phyloP scores from a whole-genome alignment of 495 filamentous ascomycete species.

The Stereocaulon alpinum region DNA sequence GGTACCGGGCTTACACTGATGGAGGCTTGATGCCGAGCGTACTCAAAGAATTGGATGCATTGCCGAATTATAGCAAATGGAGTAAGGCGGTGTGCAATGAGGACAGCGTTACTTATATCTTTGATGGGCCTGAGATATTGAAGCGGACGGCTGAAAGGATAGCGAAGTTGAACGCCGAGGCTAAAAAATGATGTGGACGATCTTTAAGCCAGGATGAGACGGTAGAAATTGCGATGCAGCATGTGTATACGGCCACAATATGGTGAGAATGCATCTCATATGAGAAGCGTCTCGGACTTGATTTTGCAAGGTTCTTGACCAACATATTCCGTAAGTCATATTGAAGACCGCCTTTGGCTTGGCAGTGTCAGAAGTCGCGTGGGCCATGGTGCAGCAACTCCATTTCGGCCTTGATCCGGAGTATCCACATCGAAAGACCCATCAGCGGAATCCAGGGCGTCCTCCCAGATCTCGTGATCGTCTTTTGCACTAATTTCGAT shows the following conservation, averaged over 20 bases:
- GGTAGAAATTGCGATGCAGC: background rate
- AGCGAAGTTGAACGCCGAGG: constrained; percentile 12
- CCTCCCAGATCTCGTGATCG: no score
- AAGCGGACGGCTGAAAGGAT: background rate
- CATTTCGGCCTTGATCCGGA: no score
- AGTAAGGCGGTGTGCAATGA: constrained; percentile 12
- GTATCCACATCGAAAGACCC: no score
- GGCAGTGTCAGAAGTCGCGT: no score
- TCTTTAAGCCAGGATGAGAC: background rate
- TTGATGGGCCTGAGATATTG: constrained; percentile 8
- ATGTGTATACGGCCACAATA: background rate
- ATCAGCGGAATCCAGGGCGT: no score
- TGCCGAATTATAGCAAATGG: constrained; percentile 18
- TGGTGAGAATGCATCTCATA: background rate
- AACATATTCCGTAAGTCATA: background rate
- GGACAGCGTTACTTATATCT: constrained; percentile 9
- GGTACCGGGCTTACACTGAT: constrained; percentile 4
- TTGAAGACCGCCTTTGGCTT: no score
- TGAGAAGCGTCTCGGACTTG: background rate
- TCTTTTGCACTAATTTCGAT: no score
- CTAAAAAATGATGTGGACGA: background rate
- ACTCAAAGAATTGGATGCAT: constrained; percentile 10
- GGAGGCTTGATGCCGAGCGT: constrained; percentile 14
- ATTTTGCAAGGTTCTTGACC: background rate
- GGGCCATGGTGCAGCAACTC: no score